These are phyloP conservation scores for Lecanosticta acicola DNA, from an alignment of 2,329 filamentous ascomycete species.

Conservation along the genomic window DNA sequence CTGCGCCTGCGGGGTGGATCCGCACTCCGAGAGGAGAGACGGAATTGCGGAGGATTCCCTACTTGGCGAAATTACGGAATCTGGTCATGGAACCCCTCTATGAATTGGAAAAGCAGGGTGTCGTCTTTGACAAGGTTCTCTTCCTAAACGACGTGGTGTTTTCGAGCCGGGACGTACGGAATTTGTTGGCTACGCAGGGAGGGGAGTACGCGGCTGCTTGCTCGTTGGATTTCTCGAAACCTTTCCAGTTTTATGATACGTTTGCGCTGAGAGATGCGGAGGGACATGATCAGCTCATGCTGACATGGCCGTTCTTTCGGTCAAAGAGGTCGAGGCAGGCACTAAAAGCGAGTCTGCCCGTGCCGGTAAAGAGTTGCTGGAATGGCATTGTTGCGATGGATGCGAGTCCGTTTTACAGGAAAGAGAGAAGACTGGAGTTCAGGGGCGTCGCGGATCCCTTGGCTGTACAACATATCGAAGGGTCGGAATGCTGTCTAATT, in stretches of 20 bases:
- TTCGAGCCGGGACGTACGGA: constrained; percentile 51
- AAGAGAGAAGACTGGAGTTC: constrained; percentile 48
- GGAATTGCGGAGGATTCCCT: constrained; percentile 63
- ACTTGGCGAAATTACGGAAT: constrained; percentile 61
- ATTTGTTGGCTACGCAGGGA: constrained; percentile 52
- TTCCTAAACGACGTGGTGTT: constrained; percentile 62
- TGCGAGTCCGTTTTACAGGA: constrained; percentile 50
- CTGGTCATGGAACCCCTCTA: constrained; percentile 55
- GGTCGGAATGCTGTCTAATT: constrained; percentile 73
- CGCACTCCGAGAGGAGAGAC: constrained; percentile 49
- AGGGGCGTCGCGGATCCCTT: constrained; percentile 60
- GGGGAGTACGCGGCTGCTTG: constrained; percentile 59
- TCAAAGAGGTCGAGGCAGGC: constrained; percentile 48
- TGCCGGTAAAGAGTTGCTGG: constrained; percentile 62
- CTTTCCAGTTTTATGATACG: constrained; percentile 55
- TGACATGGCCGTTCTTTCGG: constrained; percentile 57
- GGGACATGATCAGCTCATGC: constrained; percentile 48
- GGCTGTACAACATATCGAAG: constrained; percentile 58
- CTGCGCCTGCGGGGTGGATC: constrained; percentile 58
- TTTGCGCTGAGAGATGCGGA: constrained; percentile 55
- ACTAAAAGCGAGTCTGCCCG: constrained; percentile 48
- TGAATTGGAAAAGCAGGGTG: constrained; percentile 46
- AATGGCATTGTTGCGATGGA: constrained; percentile 51
- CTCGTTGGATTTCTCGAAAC: constrained; percentile 54
- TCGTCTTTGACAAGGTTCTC: constrained; percentile 54